These are phyloP conservation scores for Termitomyces sp. DNA, from an alignment of 768 basidiomycete genomes.

Conservation along the genomic window DNA sequence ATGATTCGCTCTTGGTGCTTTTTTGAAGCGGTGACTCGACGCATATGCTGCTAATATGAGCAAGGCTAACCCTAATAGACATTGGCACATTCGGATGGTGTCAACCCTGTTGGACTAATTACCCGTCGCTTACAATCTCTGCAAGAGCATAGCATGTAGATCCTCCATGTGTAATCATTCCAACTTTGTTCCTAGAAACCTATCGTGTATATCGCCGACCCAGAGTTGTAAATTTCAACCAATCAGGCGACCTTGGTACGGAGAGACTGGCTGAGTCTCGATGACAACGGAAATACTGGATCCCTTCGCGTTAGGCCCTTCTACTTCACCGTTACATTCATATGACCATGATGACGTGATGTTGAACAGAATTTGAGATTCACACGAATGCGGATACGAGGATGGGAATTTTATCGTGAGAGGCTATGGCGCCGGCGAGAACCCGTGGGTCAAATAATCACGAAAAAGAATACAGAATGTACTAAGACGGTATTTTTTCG, in stretches of 20 bases:
- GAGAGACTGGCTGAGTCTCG: too few species aligned
- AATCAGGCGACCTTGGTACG: neutral
- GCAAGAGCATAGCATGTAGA: too few species aligned
- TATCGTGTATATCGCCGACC: neutral
- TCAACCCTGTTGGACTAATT: neutral
- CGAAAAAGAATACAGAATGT: neutral
- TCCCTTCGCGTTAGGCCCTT: neutral
- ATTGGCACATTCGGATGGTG: neutral
- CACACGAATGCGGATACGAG: neutral
- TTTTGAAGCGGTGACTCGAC: neutral
- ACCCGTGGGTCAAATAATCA: neutral
- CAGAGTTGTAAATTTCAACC: neutral
- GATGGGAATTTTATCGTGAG: neutral
- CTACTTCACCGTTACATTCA: too few species aligned
- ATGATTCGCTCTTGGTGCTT: neutral
- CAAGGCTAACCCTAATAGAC: too few species aligned
- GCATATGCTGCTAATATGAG: neutral
- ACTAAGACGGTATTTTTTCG: neutral
- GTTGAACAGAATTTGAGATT: neutral
- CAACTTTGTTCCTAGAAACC: neutral
- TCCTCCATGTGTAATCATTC: too few species aligned
- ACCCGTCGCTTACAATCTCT: neutral
- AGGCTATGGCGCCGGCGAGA: neutral
- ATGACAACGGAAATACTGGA: neutral
- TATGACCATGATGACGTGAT: neutral